Conservation (phyloP, 176 grass and related monocot species). For the Pharus latifolius region DNA sequence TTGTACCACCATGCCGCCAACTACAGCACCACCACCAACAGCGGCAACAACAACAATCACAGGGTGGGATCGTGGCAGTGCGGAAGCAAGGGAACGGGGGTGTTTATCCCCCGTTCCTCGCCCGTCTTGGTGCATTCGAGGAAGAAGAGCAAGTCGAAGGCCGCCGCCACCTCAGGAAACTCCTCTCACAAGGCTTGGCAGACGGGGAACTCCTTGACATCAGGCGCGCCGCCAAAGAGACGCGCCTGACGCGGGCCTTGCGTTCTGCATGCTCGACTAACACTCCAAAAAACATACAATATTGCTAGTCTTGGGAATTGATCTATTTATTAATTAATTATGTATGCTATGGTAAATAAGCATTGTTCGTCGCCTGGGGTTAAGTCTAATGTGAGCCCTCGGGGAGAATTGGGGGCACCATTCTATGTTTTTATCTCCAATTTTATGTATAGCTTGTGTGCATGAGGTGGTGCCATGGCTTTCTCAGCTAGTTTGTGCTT, state of each 20-base stretch:
- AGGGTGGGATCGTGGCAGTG: neutral
- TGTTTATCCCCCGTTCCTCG: conserved; percentile 51
- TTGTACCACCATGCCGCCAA: conserved; percentile 38
- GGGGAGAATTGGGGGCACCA: neutral
- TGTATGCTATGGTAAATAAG: conserved; percentile 16
- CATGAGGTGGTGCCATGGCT: neutral
- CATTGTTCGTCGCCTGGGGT: neutral
- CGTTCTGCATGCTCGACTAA: no score
- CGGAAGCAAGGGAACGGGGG: conserved; percentile 55
- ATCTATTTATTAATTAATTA: conserved; percentile 22
- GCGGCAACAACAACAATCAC: neutral
- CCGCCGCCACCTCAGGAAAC: neutral
- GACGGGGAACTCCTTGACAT: neutral
- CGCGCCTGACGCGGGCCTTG: neutral
- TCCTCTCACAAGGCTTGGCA: neutral
- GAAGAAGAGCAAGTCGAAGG: conserved; percentile 15
- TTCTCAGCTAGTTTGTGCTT: neutral
- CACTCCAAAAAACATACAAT: no score
- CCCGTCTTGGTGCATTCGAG: conserved; percentile 6
- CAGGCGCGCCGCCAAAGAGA: neutral
- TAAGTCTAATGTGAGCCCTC: conserved; percentile 25
- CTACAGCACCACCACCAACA: neutral
- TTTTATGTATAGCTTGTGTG: neutral
- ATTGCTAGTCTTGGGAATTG: no score
- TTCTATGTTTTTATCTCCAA: no score